phyloP scores from a whole-genome alignment of 345 rosid species.

The Dipteronia dyeriana region DNA sequence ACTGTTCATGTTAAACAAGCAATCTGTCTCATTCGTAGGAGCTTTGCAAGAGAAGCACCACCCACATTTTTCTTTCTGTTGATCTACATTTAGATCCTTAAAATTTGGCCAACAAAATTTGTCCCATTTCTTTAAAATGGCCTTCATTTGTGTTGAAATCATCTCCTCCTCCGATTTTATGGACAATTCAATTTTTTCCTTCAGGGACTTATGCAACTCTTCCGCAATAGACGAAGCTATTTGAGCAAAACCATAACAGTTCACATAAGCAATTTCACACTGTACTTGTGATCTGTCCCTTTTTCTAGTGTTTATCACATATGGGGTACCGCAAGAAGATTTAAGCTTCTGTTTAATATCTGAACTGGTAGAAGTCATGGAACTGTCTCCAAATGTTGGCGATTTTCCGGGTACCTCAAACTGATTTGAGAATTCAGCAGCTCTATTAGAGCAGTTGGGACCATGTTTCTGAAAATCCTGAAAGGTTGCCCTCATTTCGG shows the following conservation, averaged over 20 bases:
- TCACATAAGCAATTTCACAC: constrained; percentile 52
- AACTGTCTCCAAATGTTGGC: constrained; percentile 26
- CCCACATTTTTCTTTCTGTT: constrained; percentile 82
- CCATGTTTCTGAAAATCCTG: constrained; percentile 44
- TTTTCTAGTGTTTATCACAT: constrained; percentile 33
- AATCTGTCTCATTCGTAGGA: constrained; percentile 52
- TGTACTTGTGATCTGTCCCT: constrained; percentile 32
- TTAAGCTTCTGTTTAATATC: constrained; percentile 41
- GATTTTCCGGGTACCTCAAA: constrained; percentile 27
- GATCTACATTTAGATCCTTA: constrained; percentile 38
- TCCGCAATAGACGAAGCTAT: constrained; percentile 64
- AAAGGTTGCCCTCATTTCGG: constrained; percentile 44
- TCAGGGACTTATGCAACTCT: constrained; percentile 59
- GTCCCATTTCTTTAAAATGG: constrained; percentile 61
- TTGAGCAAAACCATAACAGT: constrained; percentile 72
- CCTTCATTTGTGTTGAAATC: constrained; percentile 68
- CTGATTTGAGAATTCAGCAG: constrained; percentile 31
- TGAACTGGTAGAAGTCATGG: constrained; percentile 35
- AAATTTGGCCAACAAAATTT: constrained; percentile 64
- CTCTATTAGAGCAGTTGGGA: constrained; percentile 18
- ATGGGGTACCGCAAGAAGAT: constrained; percentile 26
- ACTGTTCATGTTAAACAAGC: constrained; percentile 65
- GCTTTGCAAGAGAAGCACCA: constrained; percentile 89
- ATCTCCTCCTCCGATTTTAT: constrained; percentile 68
- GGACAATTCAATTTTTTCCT: constrained; percentile 37